Base-by-base conservation (phyloP, 345 rosid species). In the Murraya paniculata region DNA sequence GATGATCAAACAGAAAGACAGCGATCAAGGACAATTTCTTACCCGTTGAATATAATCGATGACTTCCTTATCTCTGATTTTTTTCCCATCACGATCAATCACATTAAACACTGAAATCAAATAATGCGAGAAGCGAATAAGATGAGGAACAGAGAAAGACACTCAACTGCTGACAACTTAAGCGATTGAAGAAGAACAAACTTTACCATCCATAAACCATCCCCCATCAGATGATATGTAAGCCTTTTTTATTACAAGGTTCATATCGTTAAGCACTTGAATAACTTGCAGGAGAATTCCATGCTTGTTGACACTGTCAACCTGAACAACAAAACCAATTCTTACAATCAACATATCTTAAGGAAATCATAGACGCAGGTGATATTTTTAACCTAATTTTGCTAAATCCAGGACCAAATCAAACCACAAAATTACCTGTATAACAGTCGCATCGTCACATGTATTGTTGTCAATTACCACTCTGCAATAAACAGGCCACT, bases 131-230 rank as follows among this genome's bases (percentile, higher is more conserved):
- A 68, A 74, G 57, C 39, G 48, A 58, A 35, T 1, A 74, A 61
- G 4, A 81, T 53, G 28, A 74, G 71, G 70, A 76, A 78, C 50
- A 58, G 35, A 39, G 48, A 28, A 50, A 62, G 31, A 53, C 22
- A 11, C 73, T 64, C 24, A 59, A 77, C 39, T 48, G 58, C 14
- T 57, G 56, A 59, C 30, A 65, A 80, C 36, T 71, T 55, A 21
- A 78, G 69, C 14, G 38, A 5, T 55, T n/a, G 50, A 65, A 75
- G 77, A 67, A 73, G 72, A 72, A 41, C 16, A 79, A 73, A 62
- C 48, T 80, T 58, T 72, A 91, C 96, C 96, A 79, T 95, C 94
- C 98, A 95, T 95, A 80, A 95, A 93, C 98, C 98, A 95, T 68
- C 91, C 98, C 0, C 93, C 94, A 87, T 95, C 98, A 74, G 94